These are phyloP conservation scores for Akanthomyces lecanii DNA, from an alignment of 2,329 filamentous ascomycete species.

Conservation along the genomic window DNA sequence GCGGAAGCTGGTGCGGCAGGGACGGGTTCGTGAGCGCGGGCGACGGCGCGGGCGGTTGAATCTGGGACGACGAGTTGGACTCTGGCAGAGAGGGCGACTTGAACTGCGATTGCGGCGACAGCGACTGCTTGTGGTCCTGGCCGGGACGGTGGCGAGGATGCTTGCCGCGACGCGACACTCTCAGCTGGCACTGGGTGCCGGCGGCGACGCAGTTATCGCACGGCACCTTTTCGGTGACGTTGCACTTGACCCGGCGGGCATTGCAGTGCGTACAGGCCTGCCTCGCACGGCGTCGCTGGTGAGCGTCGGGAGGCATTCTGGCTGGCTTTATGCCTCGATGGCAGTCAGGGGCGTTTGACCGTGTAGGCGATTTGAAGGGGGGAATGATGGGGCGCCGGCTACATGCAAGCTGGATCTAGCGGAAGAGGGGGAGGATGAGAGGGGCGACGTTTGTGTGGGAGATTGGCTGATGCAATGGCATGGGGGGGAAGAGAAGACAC, in stretches of 20 bases:
- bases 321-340: not conserved
- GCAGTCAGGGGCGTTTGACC: not conserved
- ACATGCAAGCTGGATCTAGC: conserved; percentile 6
- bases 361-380: not conserved
- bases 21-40: not conserved
- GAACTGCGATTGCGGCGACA: not conserved
- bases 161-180: conserved; percentile 24
- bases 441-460: not conserved
- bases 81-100: not conserved
- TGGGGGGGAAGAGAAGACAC: not conserved
- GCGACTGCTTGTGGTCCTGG: not conserved
- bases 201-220: conserved; percentile 22
- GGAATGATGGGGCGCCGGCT: not conserved
- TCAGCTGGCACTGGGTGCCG: conserved; percentile 20
- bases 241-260: conserved; percentile 23
- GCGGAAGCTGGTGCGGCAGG: not conserved
- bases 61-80: not conserved
- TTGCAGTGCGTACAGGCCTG: conserved; percentile 24
- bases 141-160: conserved; percentile 19
- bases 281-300: conserved; percentile 20
- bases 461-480: not conserved
- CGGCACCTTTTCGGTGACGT: conserved; percentile 22
- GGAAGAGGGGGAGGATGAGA: not conserved
- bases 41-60: not conserved
- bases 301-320: conserved; percentile 11